A percentile compares a stretch with the other conserved stretches of the same genome.
Evolutionary conservation across 2,329 filamentous ascomycete species (phyloP).

Genomic region (Leptosphaerulina australis): DNA sequence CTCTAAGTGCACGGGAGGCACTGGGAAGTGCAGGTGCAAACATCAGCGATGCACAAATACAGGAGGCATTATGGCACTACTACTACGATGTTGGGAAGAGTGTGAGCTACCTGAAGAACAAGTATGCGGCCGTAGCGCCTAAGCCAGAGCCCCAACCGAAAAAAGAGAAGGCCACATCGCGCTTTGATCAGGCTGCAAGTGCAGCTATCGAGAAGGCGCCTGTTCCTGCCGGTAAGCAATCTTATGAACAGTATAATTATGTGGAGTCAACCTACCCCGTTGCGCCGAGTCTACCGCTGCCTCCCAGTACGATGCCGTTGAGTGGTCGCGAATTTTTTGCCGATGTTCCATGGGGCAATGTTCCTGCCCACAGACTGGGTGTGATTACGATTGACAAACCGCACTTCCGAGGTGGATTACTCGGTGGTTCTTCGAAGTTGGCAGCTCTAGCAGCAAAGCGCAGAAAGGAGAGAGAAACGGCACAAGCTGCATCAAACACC

Average conservation of each 20-base stretch:
- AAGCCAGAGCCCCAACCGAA: conserved; percentile 39
- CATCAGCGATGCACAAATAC: conserved; percentile 73
- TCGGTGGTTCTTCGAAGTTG: conserved; percentile 86
- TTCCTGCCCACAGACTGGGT: conserved; percentile 69
- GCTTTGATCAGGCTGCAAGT: conserved; percentile 54
- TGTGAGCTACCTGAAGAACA: conserved; percentile 77
- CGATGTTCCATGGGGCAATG: conserved; percentile 83
- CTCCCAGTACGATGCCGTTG: conserved; percentile 32
- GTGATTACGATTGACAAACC: conserved; percentile 66
- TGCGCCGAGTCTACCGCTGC: conserved; percentile 39
- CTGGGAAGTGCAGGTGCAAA: conserved; percentile 67
- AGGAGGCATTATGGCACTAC: conserved; percentile 93
- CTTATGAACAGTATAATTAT: conserved; percentile 21
- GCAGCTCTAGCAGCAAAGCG: conserved; percentile 86
- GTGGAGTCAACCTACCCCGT: conserved; percentile 21
- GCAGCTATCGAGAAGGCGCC: conserved; percentile 48
- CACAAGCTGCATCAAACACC: conserved; percentile 43
- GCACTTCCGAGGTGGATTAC: conserved; percentile 67
- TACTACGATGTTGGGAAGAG: conserved; percentile 92
- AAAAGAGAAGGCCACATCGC: conserved; percentile 51
- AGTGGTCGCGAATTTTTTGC: conserved; percentile 69
- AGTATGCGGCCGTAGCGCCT: conserved; percentile 26
- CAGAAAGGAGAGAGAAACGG: conserved; percentile 79
- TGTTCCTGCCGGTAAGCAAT: conserved; percentile 55
- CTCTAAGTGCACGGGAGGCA: conserved; percentile 67